A percentile compares a stretch with the other conserved stretches of the same genome.
phyloP scores from a whole-genome alignment of 2,329 filamentous ascomycete species.

The Trichophyton benhamiae region DNA sequence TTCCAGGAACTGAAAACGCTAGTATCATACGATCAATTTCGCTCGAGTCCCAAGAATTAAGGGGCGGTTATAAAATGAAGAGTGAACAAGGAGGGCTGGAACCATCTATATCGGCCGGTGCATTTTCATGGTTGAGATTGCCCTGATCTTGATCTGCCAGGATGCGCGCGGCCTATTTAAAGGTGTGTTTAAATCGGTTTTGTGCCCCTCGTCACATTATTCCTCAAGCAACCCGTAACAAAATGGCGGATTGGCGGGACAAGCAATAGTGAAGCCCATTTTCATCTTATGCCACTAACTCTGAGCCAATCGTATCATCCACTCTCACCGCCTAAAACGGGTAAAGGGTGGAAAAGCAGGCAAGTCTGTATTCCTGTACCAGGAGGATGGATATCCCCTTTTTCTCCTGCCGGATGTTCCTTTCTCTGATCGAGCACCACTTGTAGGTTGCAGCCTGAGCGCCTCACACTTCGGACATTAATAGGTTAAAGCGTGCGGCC shows the following conservation, averaged over 20 bases:
- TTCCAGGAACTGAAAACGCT: background rate
- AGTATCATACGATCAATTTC: background rate
- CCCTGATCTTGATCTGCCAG: background rate
- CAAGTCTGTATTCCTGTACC: background rate
- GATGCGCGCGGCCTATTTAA: background rate
- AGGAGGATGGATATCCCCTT: background rate
- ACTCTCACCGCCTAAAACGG: conserved; percentile 3
- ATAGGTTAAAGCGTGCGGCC: background rate
- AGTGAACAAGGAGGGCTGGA: background rate
- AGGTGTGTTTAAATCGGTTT: background rate
- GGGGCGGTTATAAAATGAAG: background rate
- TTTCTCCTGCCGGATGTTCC: background rate
- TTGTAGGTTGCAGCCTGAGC: conserved; percentile 10
- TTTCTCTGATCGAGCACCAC: background rate
- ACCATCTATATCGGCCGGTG: background rate
- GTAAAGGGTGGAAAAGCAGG: background rate
- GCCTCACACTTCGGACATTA: conserved; percentile 14
- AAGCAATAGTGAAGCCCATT: background rate
- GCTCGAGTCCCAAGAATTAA: background rate
- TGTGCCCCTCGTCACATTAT: background rate
- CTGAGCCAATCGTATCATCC: background rate
- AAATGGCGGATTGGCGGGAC: background rate
- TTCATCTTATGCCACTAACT: background rate
- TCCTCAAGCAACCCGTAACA: background rate
- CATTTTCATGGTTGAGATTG: background rate